Evolutionary conservation across 176 grass and related monocot genomes (phyloP).

Genomic region (Eleusine indica): DNA sequence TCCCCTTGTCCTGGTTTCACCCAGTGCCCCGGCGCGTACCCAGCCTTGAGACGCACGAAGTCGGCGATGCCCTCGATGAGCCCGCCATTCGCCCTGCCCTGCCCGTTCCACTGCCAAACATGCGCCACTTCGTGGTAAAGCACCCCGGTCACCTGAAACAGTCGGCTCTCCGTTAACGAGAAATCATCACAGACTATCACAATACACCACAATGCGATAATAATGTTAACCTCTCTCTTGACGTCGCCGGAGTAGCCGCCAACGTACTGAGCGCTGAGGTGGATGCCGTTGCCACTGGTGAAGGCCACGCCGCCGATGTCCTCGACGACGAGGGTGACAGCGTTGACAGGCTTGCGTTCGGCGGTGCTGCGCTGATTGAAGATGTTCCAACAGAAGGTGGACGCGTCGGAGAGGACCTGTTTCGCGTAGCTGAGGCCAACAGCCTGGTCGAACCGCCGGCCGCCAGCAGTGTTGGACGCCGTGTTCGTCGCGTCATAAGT

Average conservation of each 20-base stretch:
- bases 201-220: too few relatives aligned
- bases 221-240: slow-evolving; percentile 37
- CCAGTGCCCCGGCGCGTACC: slow-evolving; percentile 63
- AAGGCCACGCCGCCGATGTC: slow-evolving; percentile 51
- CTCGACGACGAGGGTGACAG: slow-evolving; percentile 54
- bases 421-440: slow-evolving; percentile 61
- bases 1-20: slow-evolving; percentile 46
- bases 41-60: slow-evolving; percentile 67
- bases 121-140: slow-evolving; percentile 72
- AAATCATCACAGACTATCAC: too few relatives aligned
- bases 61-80: slow-evolving; percentile 82
- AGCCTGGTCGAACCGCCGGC: slow-evolving; percentile 54
- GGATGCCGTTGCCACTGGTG: slow-evolving; percentile 58
- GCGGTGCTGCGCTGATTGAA: slow-evolving; percentile 42
- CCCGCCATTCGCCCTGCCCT: slow-evolving; percentile 22
- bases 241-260: slow-evolving; percentile 59
- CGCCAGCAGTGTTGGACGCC: slow-evolving; percentile 49
- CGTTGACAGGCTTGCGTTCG: slow-evolving; percentile 46
- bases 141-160: slow-evolving; percentile 52
- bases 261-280: slow-evolving; percentile 70
- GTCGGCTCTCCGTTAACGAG: too few relatives aligned
- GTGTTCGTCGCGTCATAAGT: slow-evolving; percentile 65
- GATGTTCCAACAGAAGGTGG: slow-evolving; percentile 65
- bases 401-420: slow-evolving; percentile 64
- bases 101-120: slow-evolving; percentile 84